A percentile compares a stretch with the other conserved stretches of the same genome.
phyloP scores from a whole-genome alignment of 345 rosid genomes.

The Isatis tinctoria region DNA sequence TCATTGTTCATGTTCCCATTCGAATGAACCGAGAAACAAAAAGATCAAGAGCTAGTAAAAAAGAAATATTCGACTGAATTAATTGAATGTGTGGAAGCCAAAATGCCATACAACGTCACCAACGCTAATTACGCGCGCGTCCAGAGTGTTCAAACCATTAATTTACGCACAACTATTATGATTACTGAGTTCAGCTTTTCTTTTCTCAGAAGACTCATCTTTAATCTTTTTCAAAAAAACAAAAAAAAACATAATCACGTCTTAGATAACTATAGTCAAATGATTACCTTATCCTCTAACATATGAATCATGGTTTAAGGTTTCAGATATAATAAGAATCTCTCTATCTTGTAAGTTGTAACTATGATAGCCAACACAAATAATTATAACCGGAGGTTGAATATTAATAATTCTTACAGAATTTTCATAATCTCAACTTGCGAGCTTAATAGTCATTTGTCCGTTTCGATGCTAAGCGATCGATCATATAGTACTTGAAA shows the following conservation, averaged over 20 bases:
- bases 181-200: not conserved
- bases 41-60: not conserved
- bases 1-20: not conserved
- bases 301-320: not conserved
- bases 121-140: slow-evolving; percentile 18
- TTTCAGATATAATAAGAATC: not conserved
- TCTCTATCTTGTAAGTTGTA: slow-evolving; percentile 6
- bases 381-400: not conserved
- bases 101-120: not conserved
- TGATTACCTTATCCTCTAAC: slow-evolving; percentile 14
- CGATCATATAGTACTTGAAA: not conserved
- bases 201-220: not conserved
- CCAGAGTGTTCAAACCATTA: not conserved
- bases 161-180: not conserved
- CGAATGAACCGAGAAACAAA: not conserved
- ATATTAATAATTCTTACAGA: not conserved
- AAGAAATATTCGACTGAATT: not conserved
- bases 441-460: not conserved
- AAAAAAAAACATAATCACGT: not conserved
- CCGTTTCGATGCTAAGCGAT: not conserved
- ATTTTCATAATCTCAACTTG: not conserved
- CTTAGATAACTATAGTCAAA: not conserved
- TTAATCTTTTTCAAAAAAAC: not conserved
- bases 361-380: slow-evolving; percentile 4
- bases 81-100: not conserved